Evolutionary conservation across 2,329 filamentous ascomycete genomes (phyloP), one percentile per base, ranked within the genome.

Genomic region (Monosporascus sp.): DNA sequence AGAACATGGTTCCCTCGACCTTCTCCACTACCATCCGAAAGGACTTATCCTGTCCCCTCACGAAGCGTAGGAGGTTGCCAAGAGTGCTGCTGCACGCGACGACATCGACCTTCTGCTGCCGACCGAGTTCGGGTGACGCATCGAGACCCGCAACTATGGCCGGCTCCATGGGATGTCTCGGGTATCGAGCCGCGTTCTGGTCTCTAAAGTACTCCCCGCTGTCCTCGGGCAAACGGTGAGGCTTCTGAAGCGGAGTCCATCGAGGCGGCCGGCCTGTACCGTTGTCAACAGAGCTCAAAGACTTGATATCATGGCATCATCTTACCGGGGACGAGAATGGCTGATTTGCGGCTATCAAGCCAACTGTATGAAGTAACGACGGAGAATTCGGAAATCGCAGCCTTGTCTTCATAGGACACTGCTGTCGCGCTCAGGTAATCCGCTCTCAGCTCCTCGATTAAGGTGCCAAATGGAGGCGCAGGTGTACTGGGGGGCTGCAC

Each of bases 11-110:
- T 1, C 75, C 70, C 2, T 75, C 76, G 1, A 88, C 67, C 0
- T 72, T 64, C 55, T 88, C 78, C 5, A 85, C 73, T 3, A 79
- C 69, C 54, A 87, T 81, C 2, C 84, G 76, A 58, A 88, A 88
- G 0, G 72, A 51, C 47, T 72, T 72, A 15, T 76, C 69, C 2
- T 71, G 55, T 0, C 70, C 70, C 2, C 73, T 68, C 5, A 74
- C 69, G 56, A 85, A 87, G 1, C 81, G 74, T 1, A 87, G 68
- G 0, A 89, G 74, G 60, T 81, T 85, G 0, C 82, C 80, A 0
- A 88, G 54, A 0, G 82, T 86, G 58, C 77, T 86, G 0, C 75
- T 75, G 54, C 85, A 89, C 0, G 73, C 81, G 35, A 84, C 73
- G 2, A 89, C 59, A 58, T 88, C 79, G 37, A 85, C 54, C 0